These are phyloP conservation scores for Termitomyces sp. DNA, from an alignment of 768 basidiomycete genomes.

Conservation along the genomic window DNA sequence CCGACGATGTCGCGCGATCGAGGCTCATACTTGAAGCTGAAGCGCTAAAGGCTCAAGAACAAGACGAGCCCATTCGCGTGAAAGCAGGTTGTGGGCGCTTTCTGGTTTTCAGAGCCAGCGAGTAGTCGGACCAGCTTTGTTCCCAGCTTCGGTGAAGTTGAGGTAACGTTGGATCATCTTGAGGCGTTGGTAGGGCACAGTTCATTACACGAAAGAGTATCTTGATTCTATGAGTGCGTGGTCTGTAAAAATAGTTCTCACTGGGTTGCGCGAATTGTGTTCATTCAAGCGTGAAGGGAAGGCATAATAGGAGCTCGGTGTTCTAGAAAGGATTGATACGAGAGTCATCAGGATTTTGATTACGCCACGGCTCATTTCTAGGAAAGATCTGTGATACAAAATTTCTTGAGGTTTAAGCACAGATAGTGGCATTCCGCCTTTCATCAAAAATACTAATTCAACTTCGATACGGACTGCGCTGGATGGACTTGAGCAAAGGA, in stretches of 20 bases:
- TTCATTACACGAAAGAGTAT: conserved; percentile 22
- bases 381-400: background rate
- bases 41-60: background rate
- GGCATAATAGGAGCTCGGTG: conserved; percentile 20
- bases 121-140: no score
- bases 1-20: no score
- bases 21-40: no score
- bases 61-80: background rate
- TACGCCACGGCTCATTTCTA: conserved; percentile 27
- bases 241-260: conserved; percentile 16
- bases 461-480: background rate
- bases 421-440: background rate
- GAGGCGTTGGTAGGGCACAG: conserved; percentile 28
- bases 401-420: no score
- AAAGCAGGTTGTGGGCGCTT: no score
- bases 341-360: conserved; percentile 26
- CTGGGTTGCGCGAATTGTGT: conserved; percentile 20
- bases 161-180: conserved; percentile 20
- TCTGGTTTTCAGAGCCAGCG: background rate
- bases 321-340: conserved; percentile 31
- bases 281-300: conserved; percentile 15
- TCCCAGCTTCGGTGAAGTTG: background rate
- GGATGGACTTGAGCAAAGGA: no score
- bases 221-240: no score
- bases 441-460: background rate